Evolutionary conservation across 352 stramenopile genomes (phyloP).

Genomic region (Phytophthora crassamura): DNA sequence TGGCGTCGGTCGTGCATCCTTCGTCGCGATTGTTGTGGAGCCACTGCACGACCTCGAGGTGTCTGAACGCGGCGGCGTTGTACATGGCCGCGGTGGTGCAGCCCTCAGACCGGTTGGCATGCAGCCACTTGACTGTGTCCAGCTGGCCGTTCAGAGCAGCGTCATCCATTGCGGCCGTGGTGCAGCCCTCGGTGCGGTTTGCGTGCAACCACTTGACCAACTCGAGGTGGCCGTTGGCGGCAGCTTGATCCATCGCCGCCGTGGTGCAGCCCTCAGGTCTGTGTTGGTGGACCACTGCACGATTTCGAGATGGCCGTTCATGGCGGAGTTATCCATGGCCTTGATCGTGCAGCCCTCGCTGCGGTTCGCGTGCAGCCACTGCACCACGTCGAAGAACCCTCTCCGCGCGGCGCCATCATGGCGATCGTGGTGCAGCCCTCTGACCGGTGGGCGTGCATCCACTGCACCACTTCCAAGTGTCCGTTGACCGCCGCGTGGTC

Average conservation of each 20-base stretch:
- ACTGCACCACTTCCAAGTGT: constrained; percentile 35
- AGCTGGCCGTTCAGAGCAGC: no score
- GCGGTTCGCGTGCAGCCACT: constrained; percentile 30
- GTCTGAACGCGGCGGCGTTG: constrained; percentile 29
- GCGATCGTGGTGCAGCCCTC: constrained; percentile 36
- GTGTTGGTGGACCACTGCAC: no score
- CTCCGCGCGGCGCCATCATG: constrained; percentile 27
- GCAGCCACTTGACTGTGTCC: no score
- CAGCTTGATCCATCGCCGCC: no score
- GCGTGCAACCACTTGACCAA: no score
- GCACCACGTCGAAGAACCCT: constrained; percentile 32
- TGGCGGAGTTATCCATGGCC: constrained; percentile 38
- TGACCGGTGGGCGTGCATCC: constrained; percentile 21
- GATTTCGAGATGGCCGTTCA: no score
- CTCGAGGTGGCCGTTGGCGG: no score
- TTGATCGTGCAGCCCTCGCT: constrained; percentile 32
- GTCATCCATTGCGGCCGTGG: no score
- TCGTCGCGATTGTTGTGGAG: no score
- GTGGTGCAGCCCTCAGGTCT: no score
- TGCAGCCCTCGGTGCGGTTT: no score
- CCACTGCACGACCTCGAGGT: constrained; percentile 41
- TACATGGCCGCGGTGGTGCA: constrained; percentile 25
- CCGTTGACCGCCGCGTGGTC: constrained; percentile 35
- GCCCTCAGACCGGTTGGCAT: constrained; percentile 22
- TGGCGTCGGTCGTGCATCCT: constrained; percentile 34